phyloP scores from a whole-genome alignment of 306 rosid species.

The Medicago ruthenica region DNA sequence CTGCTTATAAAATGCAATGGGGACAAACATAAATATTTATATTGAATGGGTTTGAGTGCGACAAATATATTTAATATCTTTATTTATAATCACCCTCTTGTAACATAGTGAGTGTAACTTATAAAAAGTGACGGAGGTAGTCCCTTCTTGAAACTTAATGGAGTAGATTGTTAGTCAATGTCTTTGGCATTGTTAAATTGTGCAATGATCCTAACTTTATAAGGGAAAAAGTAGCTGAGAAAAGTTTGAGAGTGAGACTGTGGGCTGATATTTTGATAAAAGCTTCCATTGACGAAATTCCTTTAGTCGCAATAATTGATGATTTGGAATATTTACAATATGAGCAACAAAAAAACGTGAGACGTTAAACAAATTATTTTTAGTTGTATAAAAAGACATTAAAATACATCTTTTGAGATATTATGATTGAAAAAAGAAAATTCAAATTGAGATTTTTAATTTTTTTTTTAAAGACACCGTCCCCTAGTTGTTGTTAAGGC shows the following conservation, averaged over 20 bases:
- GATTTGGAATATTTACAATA: slow-evolving; percentile 27
- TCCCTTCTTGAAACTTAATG: too few relatives aligned
- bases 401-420: slow-evolving; percentile 16
- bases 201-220: neutral
- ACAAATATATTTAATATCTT: too few relatives aligned
- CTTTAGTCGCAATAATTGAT: neutral
- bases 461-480: neutral
- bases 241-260: slow-evolving; percentile 14
- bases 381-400: neutral
- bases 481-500: slow-evolving; percentile 5
- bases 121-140: too few relatives aligned
- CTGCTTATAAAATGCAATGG: too few relatives aligned
- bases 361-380: neutral
- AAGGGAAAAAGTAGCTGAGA: neutral
- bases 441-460: slow-evolving; percentile 1
- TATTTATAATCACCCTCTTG: too few relatives aligned
- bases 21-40: too few relatives aligned
- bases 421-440: slow-evolving; percentile 6
- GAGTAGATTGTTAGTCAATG: too few relatives aligned
- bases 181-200: neutral
- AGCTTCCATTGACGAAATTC: neutral
- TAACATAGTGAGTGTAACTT: too few relatives aligned
- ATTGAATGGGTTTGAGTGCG: too few relatives aligned
- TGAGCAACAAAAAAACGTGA: slow-evolving; percentile 40
- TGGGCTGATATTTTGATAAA: slow-evolving; percentile 29